Percentiles rank a stretch among this genome's conserved stretches.
Evolutionary conservation across 1,284 basidiomycete genomes (phyloP).

Genomic region (Ustilago trichophora): DNA sequence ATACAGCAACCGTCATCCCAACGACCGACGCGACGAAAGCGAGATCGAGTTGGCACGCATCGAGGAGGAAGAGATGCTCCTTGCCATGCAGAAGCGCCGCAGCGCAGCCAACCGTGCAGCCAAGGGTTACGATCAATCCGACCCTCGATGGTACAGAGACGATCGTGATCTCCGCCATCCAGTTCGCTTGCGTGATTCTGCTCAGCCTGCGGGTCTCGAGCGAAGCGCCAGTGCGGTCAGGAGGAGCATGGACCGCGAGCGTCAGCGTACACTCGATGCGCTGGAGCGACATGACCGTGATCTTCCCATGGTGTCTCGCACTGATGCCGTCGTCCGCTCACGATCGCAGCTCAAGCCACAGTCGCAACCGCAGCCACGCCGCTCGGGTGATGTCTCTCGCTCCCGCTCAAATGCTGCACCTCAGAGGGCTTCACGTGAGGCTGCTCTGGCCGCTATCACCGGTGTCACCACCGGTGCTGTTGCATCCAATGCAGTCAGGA

Average conservation of each 20-base stretch:
- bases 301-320: constrained; percentile 23
- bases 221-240: constrained; percentile 27
- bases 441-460: constrained; percentile 45
- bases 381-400: constrained; percentile 4
- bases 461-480: constrained; percentile 22
- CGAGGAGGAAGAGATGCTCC: constrained; percentile 46
- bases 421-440: constrained; percentile 24
- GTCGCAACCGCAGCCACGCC: constrained; percentile 4
- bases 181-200: background rate
- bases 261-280: constrained; percentile 21
- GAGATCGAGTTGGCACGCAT: constrained; percentile 36
- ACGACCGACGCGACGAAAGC: constrained; percentile 25
- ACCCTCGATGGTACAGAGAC: constrained; percentile 41
- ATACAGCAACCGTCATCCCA: constrained; percentile 22
- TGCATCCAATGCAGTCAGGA: constrained; percentile 15
- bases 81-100: constrained; percentile 36
- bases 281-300: constrained; percentile 27
- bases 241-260: constrained; percentile 38
- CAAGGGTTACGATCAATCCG: constrained; percentile 23
- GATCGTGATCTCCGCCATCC: constrained; percentile 16
- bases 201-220: constrained; percentile 9
- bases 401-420: constrained; percentile 11
- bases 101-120: constrained; percentile 32
- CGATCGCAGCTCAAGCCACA: constrained; percentile 2
- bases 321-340: constrained; percentile 23